phyloP scores from a whole-genome alignment of 352 stramenopile species.

The Globisporangium mamillatum region DNA sequence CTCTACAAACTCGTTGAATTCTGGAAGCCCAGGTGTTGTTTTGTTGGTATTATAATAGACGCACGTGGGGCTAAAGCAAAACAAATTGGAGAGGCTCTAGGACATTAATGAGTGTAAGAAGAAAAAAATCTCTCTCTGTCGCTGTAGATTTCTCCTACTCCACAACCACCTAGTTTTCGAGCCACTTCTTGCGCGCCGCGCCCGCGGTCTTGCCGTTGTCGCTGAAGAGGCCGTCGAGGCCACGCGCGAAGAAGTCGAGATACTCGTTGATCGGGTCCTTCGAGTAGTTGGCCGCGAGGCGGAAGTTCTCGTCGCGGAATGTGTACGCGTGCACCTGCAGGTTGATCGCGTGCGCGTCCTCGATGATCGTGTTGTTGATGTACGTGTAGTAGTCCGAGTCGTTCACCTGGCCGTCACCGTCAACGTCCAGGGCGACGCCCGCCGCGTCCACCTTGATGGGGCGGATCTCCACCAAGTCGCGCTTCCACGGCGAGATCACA shows the following conservation, averaged over 20 bases:
- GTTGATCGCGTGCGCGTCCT: constrained; percentile 48
- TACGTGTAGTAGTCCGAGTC: constrained; percentile 63
- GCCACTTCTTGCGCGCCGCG: constrained; percentile 36
- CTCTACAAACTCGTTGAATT: neutral
- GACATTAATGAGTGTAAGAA: no score
- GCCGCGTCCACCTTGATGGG: constrained; percentile 36
- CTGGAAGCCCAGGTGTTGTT: neutral
- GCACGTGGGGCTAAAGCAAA: neutral
- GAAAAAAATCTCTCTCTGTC: neutral
- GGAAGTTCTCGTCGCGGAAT: constrained; percentile 68
- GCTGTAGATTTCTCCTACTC: neutral
- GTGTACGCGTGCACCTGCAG: constrained; percentile 63
- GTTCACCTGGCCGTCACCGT: constrained; percentile 56
- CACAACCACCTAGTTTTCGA: constrained; percentile 15
- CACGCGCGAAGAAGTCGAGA: constrained; percentile 58
- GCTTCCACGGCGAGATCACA: constrained; percentile 81
- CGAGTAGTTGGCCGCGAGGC: constrained; percentile 61
- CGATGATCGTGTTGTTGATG: constrained; percentile 38
- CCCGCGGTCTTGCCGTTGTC: constrained; percentile 59
- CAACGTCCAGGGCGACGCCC: constrained; percentile 49
- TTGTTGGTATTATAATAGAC: neutral
- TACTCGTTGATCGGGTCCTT: constrained; percentile 60
- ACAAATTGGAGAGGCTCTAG: neutral
- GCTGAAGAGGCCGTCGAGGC: constrained; percentile 62
- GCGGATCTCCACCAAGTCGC: constrained; percentile 61